These are phyloP conservation scores for Chlorella sp. DNA, from an alignment of 139 green algal species.

Conservation along the genomic window DNA sequence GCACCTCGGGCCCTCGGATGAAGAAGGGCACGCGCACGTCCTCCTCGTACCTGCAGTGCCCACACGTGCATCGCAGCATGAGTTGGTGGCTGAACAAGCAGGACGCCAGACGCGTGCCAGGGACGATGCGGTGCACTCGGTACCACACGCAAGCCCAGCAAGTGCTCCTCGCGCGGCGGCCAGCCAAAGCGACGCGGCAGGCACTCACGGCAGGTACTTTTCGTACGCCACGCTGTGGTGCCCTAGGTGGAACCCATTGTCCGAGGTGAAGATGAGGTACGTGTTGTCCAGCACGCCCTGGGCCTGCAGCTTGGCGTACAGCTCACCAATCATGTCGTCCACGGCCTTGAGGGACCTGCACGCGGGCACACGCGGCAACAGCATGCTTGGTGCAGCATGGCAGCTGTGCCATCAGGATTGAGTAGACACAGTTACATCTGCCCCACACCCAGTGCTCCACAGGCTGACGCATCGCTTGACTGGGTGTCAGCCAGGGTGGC, in stretches of 20 bases:
- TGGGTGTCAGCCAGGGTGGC: background rate
- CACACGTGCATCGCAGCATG: background rate
- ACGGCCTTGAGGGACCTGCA: slow-evolving; percentile 12
- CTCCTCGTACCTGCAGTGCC: slow-evolving; percentile 7
- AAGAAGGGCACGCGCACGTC: slow-evolving; percentile 14
- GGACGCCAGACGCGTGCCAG: too few relatives aligned
- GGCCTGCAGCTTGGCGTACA: slow-evolving; percentile 20
- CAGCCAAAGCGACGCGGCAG: background rate
- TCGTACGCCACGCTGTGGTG: slow-evolving; percentile 9
- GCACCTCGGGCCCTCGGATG: slow-evolving; percentile 8
- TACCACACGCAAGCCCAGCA: too few relatives aligned
- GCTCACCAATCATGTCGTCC: slow-evolving; percentile 28
- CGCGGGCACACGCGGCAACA: too few relatives aligned
- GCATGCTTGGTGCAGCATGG: too few relatives aligned
- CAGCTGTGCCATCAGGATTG: too few relatives aligned
- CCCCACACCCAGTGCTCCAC: too few relatives aligned
- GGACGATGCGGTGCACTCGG: too few relatives aligned
- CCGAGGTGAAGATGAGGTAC: slow-evolving; percentile 38
- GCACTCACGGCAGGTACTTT: slow-evolving; percentile 20
- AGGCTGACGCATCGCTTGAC: too few relatives aligned
- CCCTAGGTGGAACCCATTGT: slow-evolving; percentile 43
- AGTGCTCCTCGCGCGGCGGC: too few relatives aligned
- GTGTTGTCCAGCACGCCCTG: slow-evolving; percentile 33
- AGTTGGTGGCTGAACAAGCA: too few relatives aligned
- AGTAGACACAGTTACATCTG: too few relatives aligned